A percentile compares a stretch with the other conserved stretches of the same genome.
These are phyloP conservation scores for Scutellaria baicalensis DNA, from an alignment of 257 asterid species.

Conservation along the genomic window DNA sequence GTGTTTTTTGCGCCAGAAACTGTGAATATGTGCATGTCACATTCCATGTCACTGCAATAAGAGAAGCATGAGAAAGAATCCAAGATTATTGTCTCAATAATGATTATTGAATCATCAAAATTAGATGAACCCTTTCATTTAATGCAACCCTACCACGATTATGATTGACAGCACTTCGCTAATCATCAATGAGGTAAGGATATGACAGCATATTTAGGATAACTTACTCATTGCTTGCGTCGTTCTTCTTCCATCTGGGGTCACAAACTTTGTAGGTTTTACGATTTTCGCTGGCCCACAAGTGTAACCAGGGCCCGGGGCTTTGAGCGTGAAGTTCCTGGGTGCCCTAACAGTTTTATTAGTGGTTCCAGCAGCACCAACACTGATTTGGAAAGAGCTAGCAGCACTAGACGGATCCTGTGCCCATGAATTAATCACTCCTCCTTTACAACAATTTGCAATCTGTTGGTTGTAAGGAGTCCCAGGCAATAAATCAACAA, in stretches of 20 bases:
- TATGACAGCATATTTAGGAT: background rate
- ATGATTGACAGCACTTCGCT: background rate
- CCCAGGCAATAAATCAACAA: constrained; percentile 71
- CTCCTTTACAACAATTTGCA: constrained; percentile 90
- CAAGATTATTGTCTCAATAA: background rate
- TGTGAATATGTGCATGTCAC: constrained; percentile 53
- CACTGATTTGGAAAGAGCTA: constrained; percentile 69
- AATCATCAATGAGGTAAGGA: background rate
- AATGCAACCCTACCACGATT: background rate
- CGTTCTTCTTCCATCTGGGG: constrained; percentile 59
- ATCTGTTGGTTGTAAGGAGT: constrained; percentile 82
- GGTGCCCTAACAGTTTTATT: constrained; percentile 75
- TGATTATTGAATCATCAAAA: background rate
- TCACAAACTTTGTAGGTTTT: constrained; percentile 53
- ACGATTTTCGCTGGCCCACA: constrained; percentile 75
- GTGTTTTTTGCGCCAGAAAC: constrained; percentile 44
- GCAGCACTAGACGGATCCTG: constrained; percentile 67
- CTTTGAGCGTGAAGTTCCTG: constrained; percentile 64
- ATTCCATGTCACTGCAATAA: constrained; percentile 57
- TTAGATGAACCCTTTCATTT: background rate
- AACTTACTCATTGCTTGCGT: constrained; percentile 92
- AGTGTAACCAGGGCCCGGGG: constrained; percentile 86
- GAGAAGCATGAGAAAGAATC: constrained; percentile 11
- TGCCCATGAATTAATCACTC: constrained; percentile 66
- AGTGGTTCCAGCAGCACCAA: constrained; percentile 71